Evolutionary conservation across 768 basidiomycete genomes (phyloP).

Genomic region (Wakefieldia striispora): DNA sequence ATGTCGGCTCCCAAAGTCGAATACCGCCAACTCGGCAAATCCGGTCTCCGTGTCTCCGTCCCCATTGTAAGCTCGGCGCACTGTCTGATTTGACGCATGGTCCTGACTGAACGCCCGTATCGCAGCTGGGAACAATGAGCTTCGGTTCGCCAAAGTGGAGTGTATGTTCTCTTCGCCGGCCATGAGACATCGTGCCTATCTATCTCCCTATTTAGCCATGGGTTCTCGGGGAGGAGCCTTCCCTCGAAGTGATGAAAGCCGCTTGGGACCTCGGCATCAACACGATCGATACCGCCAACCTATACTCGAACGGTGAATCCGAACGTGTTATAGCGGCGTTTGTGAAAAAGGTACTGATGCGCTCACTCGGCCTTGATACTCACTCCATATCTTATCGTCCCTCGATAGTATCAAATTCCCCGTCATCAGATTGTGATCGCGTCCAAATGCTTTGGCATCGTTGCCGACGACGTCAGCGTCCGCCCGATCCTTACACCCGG

Average conservation of each 20-base stretch:
- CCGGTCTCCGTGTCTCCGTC: conserved; percentile 34
- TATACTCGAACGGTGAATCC: conserved; percentile 36
- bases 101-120: not conserved
- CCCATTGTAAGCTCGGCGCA: too few species aligned
- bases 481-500: not conserved
- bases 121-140: conserved; percentile 28
- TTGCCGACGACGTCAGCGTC: conserved; percentile 6
- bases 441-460: conserved; percentile 18
- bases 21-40: conserved; percentile 31
- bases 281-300: conserved; percentile 38
- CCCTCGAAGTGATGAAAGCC: conserved; percentile 34
- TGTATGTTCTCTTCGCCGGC: conserved; percentile 15
- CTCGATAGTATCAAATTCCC: conserved; percentile 29
- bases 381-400: not conserved
- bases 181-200: not conserved
- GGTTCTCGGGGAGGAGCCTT: conserved; percentile 28
- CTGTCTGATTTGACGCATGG: conserved; percentile 15
- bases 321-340: conserved; percentile 38
- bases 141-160: conserved; percentile 28
- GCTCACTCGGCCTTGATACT: too few species aligned
- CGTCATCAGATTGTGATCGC: too few species aligned
- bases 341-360: conserved; percentile 25
- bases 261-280: conserved; percentile 42
- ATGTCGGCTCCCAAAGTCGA: conserved; percentile 12
- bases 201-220: conserved; percentile 17